phyloP scores from a whole-genome alignment of 805 yeast genomes.

The Starmera caribaea region DNA sequence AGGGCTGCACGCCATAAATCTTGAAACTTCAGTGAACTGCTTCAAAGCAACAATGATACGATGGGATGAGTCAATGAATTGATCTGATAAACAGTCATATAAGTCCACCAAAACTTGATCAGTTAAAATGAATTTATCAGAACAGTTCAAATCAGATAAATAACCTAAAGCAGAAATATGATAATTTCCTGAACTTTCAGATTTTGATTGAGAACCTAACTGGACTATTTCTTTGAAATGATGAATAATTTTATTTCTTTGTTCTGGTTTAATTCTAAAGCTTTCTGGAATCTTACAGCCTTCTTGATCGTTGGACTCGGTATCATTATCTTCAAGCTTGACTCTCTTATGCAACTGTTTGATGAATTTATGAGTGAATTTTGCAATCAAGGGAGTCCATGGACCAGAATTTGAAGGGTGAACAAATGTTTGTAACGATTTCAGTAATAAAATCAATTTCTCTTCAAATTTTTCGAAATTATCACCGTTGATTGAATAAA shows the following conservation, averaged over 20 bases:
- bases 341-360: constrained; percentile 51
- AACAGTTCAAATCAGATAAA: constrained; percentile 50
- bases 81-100: constrained; percentile 61
- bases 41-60: constrained; percentile 66
- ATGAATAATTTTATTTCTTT: constrained; percentile 25
- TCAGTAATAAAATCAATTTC: constrained; percentile 44
- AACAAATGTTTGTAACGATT: constrained; percentile 67
- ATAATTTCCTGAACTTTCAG: constrained; percentile 41
- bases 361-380: constrained; percentile 50
- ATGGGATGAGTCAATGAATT: constrained; percentile 66
- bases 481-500: constrained; percentile 53
- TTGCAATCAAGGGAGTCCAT: constrained; percentile 72
- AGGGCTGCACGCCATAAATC: constrained; percentile 56
- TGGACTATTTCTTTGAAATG: constrained; percentile 43
- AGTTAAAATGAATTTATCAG: constrained; percentile 27
- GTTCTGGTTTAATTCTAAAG: constrained; percentile 20
- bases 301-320: constrained; percentile 33
- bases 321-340: constrained; percentile 33
- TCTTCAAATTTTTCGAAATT: constrained; percentile 35
- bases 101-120: constrained; percentile 55
- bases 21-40: constrained; percentile 51
- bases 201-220: constrained; percentile 75
- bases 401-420: constrained; percentile 91
- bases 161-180: constrained; percentile 51
- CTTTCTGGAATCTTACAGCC: constrained; percentile 19